Conservation (phyloP, 495 filamentous ascomycete genomes). For the Talaromyces borbonicus region DNA sequence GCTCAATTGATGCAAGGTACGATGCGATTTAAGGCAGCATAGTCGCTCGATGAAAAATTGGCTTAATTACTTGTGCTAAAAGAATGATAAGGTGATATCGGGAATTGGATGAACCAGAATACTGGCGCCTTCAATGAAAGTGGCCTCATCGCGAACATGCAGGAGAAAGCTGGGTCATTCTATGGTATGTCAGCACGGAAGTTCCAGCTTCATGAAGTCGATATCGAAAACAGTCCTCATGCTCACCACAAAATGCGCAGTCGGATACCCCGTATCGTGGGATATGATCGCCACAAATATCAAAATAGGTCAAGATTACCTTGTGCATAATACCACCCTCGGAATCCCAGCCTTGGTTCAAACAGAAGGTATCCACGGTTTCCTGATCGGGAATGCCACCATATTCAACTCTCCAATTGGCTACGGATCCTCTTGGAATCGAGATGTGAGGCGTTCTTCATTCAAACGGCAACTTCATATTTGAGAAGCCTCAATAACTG, state of each 20-base stretch:
- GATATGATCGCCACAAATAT: slow-evolving; percentile 51
- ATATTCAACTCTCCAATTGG: slow-evolving; percentile 69
- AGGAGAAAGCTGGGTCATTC: slow-evolving; percentile 51
- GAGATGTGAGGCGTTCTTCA: slow-evolving; percentile 17
- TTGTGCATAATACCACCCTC: slow-evolving; percentile 51
- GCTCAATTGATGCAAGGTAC: slow-evolving; percentile 54
- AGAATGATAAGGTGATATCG: slow-evolving; percentile 43
- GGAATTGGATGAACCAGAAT: slow-evolving; percentile 57
- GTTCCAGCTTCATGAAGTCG: too few relatives aligned
- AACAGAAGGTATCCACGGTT: slow-evolving; percentile 60
- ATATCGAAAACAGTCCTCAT: too few relatives aligned
- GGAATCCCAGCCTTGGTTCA: slow-evolving; percentile 63
- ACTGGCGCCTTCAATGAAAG: slow-evolving; percentile 51
- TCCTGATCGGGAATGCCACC: slow-evolving; percentile 58
- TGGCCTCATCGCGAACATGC: slow-evolving; percentile 56
- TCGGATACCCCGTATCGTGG: slow-evolving; percentile 54
- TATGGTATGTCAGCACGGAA: slow-evolving; percentile 36
- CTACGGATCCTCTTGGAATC: slow-evolving; percentile 57
- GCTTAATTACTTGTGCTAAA: too few relatives aligned
- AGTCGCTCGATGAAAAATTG: too few relatives aligned
- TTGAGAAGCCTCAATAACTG: background rate
- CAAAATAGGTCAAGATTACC: slow-evolving; percentile 52
- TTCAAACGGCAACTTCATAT: background rate
- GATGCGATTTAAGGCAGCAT: too few relatives aligned
- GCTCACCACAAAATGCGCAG: slow-evolving; percentile 15